Conservation (phyloP, 495 filamentous ascomycete species). For the Talaromyces liani region DNA sequence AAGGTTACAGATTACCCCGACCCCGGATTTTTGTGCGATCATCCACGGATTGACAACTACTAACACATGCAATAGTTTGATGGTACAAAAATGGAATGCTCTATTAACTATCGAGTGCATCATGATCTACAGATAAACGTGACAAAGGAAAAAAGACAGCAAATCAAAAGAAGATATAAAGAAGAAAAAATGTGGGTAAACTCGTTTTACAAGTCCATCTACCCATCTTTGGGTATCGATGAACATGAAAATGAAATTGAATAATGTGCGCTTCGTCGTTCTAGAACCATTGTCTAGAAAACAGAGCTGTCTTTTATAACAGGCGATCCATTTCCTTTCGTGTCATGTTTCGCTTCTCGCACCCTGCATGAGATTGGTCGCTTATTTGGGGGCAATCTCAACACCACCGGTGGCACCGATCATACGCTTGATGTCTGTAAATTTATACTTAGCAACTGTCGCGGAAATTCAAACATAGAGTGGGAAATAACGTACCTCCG, state of each 20-base stretch:
- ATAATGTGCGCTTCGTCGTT: not conserved
- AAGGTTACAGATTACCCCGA: not conserved
- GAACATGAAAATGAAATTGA: not conserved
- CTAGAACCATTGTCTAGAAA: not conserved
- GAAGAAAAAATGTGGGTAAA: constrained; percentile 2
- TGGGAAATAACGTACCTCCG: constrained; percentile 58
- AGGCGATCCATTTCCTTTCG: not conserved
- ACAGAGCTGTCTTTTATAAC: not conserved
- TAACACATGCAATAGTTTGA: not conserved
- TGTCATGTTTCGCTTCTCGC: not conserved
- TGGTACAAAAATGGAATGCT: not conserved
- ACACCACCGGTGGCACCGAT: constrained; percentile 69
- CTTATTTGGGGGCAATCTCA: constrained; percentile 57
- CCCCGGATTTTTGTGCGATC: not conserved
- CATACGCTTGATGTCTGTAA: constrained; percentile 35
- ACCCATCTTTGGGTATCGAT: constrained; percentile 4
- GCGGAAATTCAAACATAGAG: constrained; percentile 12
- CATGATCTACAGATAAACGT: constrained; percentile 3
- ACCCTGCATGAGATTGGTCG: not conserved
- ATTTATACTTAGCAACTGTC: not conserved
- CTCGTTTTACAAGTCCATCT: constrained; percentile 4
- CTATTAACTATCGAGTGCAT: constrained; percentile 4
- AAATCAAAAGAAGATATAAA: not conserved
- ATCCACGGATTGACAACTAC: not conserved
- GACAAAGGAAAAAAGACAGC: constrained; percentile 3